Base-by-base conservation (phyloP, 2,329 filamentous ascomycete genomes). In the Fusarium euwallaceae region DNA sequence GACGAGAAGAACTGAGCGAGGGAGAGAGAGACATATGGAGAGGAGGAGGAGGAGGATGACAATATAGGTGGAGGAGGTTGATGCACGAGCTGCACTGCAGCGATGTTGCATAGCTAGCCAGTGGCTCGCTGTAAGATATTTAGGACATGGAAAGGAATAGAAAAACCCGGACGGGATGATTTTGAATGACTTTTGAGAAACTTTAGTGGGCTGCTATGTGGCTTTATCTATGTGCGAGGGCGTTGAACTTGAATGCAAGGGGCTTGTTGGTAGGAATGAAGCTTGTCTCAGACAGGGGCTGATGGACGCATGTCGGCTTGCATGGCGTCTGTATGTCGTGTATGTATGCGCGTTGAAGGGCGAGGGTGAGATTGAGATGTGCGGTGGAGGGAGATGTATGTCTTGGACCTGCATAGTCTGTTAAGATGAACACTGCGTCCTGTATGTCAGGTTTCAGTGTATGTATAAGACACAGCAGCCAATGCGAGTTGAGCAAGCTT, bases 111-210 rank as follows among this genome's bases (percentile, higher is more conserved):
- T 32, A 66, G 29, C 61, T 39, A 59, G 43, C 43, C 48, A 53
- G 48, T 17, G 17, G 48, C 24, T 53, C 41, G 72, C 72, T 74
- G 72, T 75, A 75, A 55, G 61, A 63, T 63, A 66, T 53, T 67
- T 74, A 73, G 59, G 56, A 72, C 66, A 74, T 45, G 61, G 64
- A 64, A 74, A 69, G 72, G 72, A 74, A 74, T 74, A 72, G 62
- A 74, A 53, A 41, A 63, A 64, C 32, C 61, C 69, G 48, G 36
- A 43, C 51, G 68, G 72, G 53, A 66, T 51, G 65, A 61, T 56
- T 72, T 74, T 72, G 72, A 72, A 75, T 63, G 72, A 69, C 55
- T 27, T 34, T 27, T 53, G 36, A 45, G 39, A 24, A n/a, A 22
- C 65, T 41, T 56, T 22, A 61, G 69, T 37, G 53, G 51, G 22